These are phyloP conservation scores for Phaeosphaeriaceae sp. DNA, from an alignment of 2,329 filamentous ascomycete genomes.

Conservation along the genomic window DNA sequence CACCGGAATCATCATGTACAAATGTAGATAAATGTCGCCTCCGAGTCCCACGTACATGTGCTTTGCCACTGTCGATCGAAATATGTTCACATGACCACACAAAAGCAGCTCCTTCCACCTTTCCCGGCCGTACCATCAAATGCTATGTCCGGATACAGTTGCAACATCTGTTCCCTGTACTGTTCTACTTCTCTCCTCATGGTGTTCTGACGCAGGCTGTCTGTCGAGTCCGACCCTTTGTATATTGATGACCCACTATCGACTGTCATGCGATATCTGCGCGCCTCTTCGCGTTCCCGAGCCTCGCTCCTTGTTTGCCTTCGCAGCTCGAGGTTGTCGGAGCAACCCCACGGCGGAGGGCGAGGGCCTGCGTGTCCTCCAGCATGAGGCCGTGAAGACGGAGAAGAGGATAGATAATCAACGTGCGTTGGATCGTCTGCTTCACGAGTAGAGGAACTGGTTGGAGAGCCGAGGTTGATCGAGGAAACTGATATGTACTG, in stretches of 20 bases:
- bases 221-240: neutral
- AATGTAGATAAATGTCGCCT: neutral
- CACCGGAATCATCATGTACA: no score
- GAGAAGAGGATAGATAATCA: neutral
- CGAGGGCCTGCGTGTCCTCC: conserved; percentile 3
- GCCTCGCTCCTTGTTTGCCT: conserved; percentile 1
- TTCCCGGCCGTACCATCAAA: conserved; percentile 21
- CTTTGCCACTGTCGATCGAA: neutral
- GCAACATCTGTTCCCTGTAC: conserved; percentile 24
- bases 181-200: conserved; percentile 24
- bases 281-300: conserved; percentile 6
- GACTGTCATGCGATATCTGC: neutral
- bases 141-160: conserved; percentile 30
- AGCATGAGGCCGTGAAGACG: neutral
- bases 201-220: conserved; percentile 6
- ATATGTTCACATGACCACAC: conserved; percentile 22
- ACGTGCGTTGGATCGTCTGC: neutral
- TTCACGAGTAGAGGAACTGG: no score
- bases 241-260: neutral
- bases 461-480: neutral
- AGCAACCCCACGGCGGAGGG: conserved; percentile 9
- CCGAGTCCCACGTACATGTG: neutral
- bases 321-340: conserved; percentile 4
- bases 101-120: conserved; percentile 12
- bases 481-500: neutral